Base-by-base conservation (phyloP, 192 early-diverging fungal genomes). In the Coemansia sp. region DNA sequence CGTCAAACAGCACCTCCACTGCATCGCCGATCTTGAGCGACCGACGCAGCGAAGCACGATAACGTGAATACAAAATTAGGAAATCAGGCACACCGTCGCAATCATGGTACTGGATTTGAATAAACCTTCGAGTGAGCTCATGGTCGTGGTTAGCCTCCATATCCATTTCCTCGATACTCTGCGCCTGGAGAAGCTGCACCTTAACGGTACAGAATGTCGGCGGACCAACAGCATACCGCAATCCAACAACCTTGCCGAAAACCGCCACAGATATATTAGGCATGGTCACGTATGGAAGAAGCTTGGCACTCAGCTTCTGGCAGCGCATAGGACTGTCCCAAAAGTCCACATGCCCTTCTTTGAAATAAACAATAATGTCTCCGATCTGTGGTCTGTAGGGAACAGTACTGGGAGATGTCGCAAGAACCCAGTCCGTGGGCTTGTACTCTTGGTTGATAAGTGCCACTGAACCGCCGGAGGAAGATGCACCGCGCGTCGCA, bases 1-100 rank as follows among this genome's bases (percentile, higher is more conserved):
- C 85, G 61, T 81, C 84, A 62, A 81, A 89, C 26, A 83, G 62
- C 1, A 79, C 84, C 47, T 80, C 77, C 5, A 89, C 83, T 10
- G 67, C 44, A 33, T 84, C 76, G 25, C 83, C 80, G 18, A 62
- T 51, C 9, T 55, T 54, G 2, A 83, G 62, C 19, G 55, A 47
- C 5, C 69, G 55, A 18, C 74, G 64, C 70, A 86, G 60, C 3
- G 82, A 80, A 15, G 78, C 65, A 25, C 79, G 75, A 50, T 86
- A 89, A 0, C 81, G 67, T 3, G 68, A 61, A 29, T 77, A 86
- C 15, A 89, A 68, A 2, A 89, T 77, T 25, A 87, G 52, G 57
- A 89, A 89, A 42, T 89, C 87, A 0, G 84, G 85, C 13, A 75
- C 70, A 26, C 80, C 82, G 8, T 84, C 85, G 33, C 81, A 80